These are phyloP conservation scores for Onygena corvina DNA, from an alignment of 2,329 filamentous ascomycete genomes.

Conservation along the genomic window DNA sequence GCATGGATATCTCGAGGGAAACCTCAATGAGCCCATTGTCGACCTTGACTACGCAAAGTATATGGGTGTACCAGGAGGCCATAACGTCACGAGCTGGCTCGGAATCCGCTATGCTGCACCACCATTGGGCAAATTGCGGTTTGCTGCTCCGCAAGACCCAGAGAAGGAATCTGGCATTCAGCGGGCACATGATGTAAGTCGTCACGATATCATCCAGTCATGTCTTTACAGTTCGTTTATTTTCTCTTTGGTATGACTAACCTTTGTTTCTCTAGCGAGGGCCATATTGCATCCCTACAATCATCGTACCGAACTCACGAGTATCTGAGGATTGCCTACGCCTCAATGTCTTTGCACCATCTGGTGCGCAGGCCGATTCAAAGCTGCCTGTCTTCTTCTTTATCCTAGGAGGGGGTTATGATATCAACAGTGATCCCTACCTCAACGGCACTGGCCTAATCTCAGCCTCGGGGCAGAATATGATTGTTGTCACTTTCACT, in stretches of 20 bases:
- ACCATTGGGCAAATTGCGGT: constrained; percentile 12
- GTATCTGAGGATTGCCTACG: constrained; percentile 36
- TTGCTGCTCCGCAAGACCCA: constrained; percentile 41
- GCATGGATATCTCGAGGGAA: no score
- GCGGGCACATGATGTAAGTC: constrained; percentile 43
- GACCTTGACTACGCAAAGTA: constrained; percentile 58
- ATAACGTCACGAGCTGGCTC: constrained; percentile 21
- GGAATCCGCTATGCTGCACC: constrained; percentile 15
- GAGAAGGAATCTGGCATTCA: constrained; percentile 35
- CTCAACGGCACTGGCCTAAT: constrained; percentile 52
- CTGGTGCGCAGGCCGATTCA: constrained; percentile 25
- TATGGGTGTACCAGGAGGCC: constrained; percentile 41
- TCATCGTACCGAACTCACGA: constrained; percentile 47
- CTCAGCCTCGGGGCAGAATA: constrained; percentile 44
- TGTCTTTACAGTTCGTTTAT: neutral
- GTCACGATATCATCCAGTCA: neutral
- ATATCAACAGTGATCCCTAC: constrained; percentile 46
- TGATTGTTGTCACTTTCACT: constrained; percentile 61
- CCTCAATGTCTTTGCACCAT: constrained; percentile 32
- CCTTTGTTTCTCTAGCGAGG: constrained; percentile 24
- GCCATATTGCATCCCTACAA: constrained; percentile 53
- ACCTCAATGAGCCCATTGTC: constrained; percentile 32
- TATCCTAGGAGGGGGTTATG: constrained; percentile 53
- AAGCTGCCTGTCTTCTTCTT: constrained; percentile 54
- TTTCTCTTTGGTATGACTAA: neutral